These are phyloP conservation scores for Pseudoscleropodium purum DNA, from an alignment of 225 moss, liverwort and hornwort species.

Conservation along the genomic window DNA sequence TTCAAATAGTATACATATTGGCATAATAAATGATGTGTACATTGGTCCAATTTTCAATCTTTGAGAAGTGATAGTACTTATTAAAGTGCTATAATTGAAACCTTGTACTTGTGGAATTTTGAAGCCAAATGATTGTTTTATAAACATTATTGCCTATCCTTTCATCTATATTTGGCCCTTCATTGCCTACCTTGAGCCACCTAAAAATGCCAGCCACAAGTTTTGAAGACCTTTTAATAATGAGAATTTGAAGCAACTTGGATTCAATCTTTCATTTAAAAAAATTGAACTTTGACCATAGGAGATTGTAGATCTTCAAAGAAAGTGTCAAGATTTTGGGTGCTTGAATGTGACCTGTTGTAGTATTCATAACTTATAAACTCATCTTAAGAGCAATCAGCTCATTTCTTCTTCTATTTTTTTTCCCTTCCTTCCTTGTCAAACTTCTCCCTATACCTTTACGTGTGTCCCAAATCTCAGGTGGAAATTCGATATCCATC, in stretches of 20 bases:
- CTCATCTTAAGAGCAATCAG: neutral
- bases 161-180: neutral
- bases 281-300: neutral
- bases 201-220: rapidly evolving
- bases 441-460: neutral
- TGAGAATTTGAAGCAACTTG: neutral
- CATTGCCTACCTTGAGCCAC: neutral
- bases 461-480: too few species aligned
- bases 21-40: neutral
- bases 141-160: neutral
- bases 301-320: neutral
- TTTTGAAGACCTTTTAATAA: too few species aligned
- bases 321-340: rapidly evolving
- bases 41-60: neutral
- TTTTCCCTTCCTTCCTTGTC: neutral
- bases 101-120: too few species aligned
- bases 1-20: neutral
- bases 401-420: neutral
- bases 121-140: neutral
- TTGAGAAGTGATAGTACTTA: too few species aligned
- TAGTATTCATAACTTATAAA: neutral
- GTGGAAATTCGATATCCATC: too few species aligned
- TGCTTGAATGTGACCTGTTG: neutral
- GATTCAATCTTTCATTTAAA: neutral
- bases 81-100: too few species aligned